Percentiles rank a stretch among this genome's conserved stretches.
Evolutionary conservation across 1,284 basidiomycete species (phyloP).

Genomic region (Rhodotorula mucilaginosa): DNA sequence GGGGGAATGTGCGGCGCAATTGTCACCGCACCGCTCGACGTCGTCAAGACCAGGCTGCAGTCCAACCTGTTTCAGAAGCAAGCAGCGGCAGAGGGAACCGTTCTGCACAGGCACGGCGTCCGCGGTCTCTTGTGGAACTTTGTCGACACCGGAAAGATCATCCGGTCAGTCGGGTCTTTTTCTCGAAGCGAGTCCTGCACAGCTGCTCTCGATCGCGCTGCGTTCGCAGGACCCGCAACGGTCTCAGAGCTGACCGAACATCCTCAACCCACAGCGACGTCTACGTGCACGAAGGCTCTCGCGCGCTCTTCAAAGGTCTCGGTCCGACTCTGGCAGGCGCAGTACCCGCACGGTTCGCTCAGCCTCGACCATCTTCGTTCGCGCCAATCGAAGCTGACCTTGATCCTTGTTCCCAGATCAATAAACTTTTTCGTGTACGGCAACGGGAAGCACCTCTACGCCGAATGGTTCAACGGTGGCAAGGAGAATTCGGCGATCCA

Average conservation of each 20-base stretch:
- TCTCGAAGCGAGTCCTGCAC: background rate
- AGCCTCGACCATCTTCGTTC: no score
- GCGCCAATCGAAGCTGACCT: background rate
- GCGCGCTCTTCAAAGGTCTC: constrained; percentile 90
- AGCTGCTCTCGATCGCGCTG: background rate
- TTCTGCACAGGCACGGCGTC: constrained; percentile 50
- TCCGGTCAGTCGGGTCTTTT: constrained; percentile 60
- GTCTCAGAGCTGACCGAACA: background rate
- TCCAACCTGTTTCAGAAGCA: constrained; percentile 69
- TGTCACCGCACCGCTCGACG: constrained; percentile 94
- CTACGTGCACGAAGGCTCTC: constrained; percentile 81
- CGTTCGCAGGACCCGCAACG: background rate
- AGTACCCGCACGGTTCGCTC: constrained; percentile 73
- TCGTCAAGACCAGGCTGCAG: constrained; percentile 96
- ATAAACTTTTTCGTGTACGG: constrained; percentile 99
- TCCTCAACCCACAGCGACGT: constrained; percentile 63
- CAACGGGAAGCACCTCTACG: constrained; percentile 89
- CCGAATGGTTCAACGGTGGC: constrained; percentile 73
- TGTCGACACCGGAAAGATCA: constrained; percentile 86
- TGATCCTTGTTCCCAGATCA: constrained; percentile 50
- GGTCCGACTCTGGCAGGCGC: constrained; percentile 93
- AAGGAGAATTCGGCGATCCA: constrained; percentile 82
- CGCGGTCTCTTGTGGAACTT: constrained; percentile 78
- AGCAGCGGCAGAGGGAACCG: background rate
- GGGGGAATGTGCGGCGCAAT: constrained; percentile 98